phyloP scores from a whole-genome alignment of 1,284 basidiomycete species.

The Naganishia sp. region DNA sequence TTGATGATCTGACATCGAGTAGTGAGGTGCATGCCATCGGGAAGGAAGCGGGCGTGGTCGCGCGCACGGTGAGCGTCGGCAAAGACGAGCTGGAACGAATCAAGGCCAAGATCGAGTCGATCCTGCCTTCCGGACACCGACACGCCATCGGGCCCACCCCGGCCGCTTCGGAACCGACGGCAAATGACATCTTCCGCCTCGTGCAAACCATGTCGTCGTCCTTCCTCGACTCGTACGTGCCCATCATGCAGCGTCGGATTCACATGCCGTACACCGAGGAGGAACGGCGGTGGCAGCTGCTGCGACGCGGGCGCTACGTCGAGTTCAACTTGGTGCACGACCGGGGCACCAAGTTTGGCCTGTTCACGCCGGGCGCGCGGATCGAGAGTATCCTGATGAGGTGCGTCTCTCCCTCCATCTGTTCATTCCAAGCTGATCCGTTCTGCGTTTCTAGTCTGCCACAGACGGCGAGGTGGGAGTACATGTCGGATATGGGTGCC shows the following conservation, averaged over 20 bases:
- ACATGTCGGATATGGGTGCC: conserved; percentile 76
- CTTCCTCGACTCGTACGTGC: conserved; percentile 85
- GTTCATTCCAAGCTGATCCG: neutral
- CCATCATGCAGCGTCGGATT: conserved; percentile 67
- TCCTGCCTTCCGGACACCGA: conserved; percentile 4
- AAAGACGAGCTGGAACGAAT: conserved; percentile 23
- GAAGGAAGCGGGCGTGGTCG: conserved; percentile 6
- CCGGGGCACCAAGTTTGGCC: conserved; percentile 67
- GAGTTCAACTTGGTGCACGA: conserved; percentile 94
- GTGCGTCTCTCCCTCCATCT: conserved; percentile 34
- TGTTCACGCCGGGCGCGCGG: conserved; percentile 84
- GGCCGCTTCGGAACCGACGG: conserved; percentile 41
- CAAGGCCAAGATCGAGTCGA: conserved; percentile 22
- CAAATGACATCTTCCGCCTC: conserved; percentile 74
- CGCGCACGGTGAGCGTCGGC: neutral
- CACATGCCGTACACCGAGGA: conserved; percentile 63
- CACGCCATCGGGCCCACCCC: neutral
- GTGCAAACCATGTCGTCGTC: conserved; percentile 69
- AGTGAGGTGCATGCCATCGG: conserved; percentile 40
- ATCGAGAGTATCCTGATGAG: conserved; percentile 94
- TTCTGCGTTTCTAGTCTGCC: conserved; percentile 59
- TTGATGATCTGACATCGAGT: conserved; percentile 73
- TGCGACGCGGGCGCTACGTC: conserved; percentile 85
- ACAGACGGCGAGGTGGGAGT: conserved; percentile 90
- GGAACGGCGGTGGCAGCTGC: conserved; percentile 80